These are phyloP conservation scores for Cladosporium velox DNA, from an alignment of 2,329 filamentous ascomycete species.

Conservation along the genomic window DNA sequence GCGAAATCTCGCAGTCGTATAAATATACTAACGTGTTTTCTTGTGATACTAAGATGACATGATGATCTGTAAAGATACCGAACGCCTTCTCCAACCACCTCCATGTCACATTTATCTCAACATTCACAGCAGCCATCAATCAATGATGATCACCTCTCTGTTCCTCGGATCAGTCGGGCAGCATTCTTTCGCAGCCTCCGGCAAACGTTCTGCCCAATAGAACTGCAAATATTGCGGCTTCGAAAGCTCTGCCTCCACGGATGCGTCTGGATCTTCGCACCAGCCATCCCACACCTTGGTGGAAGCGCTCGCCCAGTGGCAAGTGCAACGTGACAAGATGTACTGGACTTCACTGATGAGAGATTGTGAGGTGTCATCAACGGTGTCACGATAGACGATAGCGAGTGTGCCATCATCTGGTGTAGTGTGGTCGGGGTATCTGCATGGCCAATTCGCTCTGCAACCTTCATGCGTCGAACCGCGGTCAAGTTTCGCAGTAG, in stretches of 20 bases:
- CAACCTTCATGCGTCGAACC: too few relatives aligned
- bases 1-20: not conserved
- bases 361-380: not conserved
- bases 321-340: conserved; percentile 3
- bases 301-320: conserved; percentile 7
- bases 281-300: conserved; percentile 2
- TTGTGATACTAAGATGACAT: not conserved
- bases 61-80: not conserved
- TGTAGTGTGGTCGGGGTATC: too few relatives aligned
- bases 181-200: not conserved
- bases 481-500: too few relatives aligned
- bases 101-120: not conserved
- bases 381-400: not conserved
- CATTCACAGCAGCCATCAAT: not conserved
- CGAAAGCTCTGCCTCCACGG: not conserved
- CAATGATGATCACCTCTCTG: not conserved
- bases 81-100: not conserved
- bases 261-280: not conserved
- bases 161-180: not conserved
- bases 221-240: not conserved
- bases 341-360: not conserved
- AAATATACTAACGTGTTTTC: not conserved
- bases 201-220: not conserved
- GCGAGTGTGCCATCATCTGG: too few relatives aligned
- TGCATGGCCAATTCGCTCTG: too few relatives aligned